phyloP scores from a whole-genome alignment of 148 eudicot genomes.

The Oxyria digyna region DNA sequence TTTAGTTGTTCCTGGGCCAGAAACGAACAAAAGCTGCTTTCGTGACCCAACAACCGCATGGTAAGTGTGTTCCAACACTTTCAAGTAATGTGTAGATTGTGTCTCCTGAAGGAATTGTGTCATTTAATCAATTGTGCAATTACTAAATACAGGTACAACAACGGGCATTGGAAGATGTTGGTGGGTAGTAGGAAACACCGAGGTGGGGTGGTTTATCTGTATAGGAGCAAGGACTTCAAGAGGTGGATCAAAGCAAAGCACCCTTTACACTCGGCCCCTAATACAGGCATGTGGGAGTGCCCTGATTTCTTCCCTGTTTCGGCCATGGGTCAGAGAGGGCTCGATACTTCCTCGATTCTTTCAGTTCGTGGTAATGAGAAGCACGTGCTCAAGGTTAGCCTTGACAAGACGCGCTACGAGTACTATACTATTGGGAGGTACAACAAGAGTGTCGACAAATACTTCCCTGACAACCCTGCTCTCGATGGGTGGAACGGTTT shows the following conservation, averaged over 20 bases:
- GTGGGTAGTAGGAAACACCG: constrained; percentile 22
- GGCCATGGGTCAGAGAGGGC: neutral
- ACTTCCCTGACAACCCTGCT: constrained; percentile 3
- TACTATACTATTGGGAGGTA: constrained; percentile 30
- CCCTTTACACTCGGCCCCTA: constrained; percentile 21
- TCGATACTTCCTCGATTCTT: neutral
- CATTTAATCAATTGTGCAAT: too few relatives aligned
- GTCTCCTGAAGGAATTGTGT: too few relatives aligned
- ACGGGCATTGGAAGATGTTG: constrained; percentile 23
- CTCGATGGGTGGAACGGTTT: constrained; percentile 29
- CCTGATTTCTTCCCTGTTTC: constrained; percentile 40
- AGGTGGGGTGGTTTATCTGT: constrained; percentile 29
- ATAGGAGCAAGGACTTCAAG: constrained; percentile 28
- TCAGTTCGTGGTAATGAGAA: neutral
- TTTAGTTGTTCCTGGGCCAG: constrained; percentile 12
- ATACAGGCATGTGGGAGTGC: constrained; percentile 46
- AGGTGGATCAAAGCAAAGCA: constrained; percentile 28
- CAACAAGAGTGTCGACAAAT: constrained; percentile 3
- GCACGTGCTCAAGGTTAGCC: constrained; percentile 33
- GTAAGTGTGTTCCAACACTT: too few relatives aligned
- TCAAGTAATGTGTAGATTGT: too few relatives aligned
- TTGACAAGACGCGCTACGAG: constrained; percentile 19
- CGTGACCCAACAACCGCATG: constrained; percentile 49
- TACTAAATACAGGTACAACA: too few relatives aligned
- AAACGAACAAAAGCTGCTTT: constrained; percentile 19